phyloP scores from a whole-genome alignment of 2,329 filamentous ascomycete species.

The Amylocarpus encephaloides region DNA sequence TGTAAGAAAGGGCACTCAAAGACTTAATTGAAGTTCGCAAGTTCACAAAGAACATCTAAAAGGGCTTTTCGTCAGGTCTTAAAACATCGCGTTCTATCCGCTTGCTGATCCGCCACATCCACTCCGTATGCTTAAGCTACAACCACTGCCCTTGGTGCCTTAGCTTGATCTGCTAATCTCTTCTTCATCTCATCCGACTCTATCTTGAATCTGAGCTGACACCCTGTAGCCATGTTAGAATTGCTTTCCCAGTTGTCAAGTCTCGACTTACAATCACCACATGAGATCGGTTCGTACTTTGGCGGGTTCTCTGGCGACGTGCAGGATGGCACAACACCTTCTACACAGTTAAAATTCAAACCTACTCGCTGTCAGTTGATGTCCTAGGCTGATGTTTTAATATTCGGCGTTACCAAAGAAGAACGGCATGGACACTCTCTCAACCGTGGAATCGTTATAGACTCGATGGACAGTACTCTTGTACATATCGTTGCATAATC shows the following conservation, averaged over 20 bases:
- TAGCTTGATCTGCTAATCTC: constrained; percentile 12
- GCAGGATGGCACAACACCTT: constrained; percentile 43
- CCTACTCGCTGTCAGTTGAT: constrained; percentile 23
- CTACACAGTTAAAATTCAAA: constrained; percentile 46
- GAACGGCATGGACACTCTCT: constrained; percentile 49
- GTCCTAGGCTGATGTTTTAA: background rate
- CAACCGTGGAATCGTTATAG: constrained; percentile 35
- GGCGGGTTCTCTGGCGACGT: constrained; percentile 39
- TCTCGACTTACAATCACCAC: constrained; percentile 37
- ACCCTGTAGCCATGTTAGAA: constrained; percentile 20
- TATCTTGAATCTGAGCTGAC: constrained; percentile 28
- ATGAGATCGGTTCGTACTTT: constrained; percentile 46
- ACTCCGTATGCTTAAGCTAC: constrained; percentile 14
- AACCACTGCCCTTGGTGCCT: constrained; percentile 26
- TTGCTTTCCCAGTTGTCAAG: background rate
- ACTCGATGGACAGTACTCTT: constrained; percentile 47
- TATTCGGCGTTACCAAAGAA: constrained; percentile 41
- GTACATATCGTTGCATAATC: constrained; percentile 44
- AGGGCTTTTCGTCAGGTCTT: no score
- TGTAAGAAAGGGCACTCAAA: no score
- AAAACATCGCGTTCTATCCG: background rate
- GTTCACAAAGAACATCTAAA: no score
- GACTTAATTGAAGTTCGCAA: no score
- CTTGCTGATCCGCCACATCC: background rate
- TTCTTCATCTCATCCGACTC: constrained; percentile 25